phyloP scores from a whole-genome alignment of 306 rosid genomes.

The Canavalia ensiformis region DNA sequence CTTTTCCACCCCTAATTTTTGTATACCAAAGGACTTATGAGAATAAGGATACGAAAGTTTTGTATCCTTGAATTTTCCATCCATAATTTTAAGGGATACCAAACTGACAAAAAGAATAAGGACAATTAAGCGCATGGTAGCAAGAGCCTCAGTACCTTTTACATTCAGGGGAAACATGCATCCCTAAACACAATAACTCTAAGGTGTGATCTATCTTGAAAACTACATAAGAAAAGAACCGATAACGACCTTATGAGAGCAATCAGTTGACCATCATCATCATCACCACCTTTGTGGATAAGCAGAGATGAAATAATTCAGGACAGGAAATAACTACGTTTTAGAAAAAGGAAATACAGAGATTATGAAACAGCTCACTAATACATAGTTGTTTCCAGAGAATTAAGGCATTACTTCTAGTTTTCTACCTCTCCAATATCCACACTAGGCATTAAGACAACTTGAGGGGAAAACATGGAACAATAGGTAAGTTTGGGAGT shows the following conservation, averaged over 20 bases:
- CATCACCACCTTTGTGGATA: conserved; percentile 30
- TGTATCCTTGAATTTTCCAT: neutral
- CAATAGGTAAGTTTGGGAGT: conserved; percentile 13
- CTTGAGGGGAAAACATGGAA: conserved; percentile 9
- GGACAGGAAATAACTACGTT: neutral
- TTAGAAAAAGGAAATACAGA: neutral
- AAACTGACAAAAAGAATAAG: conserved; percentile 15
- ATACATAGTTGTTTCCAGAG: neutral
- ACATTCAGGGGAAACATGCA: conserved; percentile 41
- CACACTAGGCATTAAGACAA: neutral
- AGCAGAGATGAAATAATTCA: conserved; percentile 26
- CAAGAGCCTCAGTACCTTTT: neutral
- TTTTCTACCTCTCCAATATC: conserved; percentile 2
- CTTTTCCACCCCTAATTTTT: conserved; percentile 10
- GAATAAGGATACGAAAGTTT: too few species aligned
- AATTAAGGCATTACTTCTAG: conserved; percentile 35
- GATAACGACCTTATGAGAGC: conserved; percentile 33
- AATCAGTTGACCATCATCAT: conserved; percentile 40
- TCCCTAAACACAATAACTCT: conserved; percentile 23
- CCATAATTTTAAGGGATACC: conserved; percentile 1
- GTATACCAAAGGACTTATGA: neutral
- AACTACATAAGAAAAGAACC: conserved; percentile 8
- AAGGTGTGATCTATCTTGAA: conserved; percentile 30
- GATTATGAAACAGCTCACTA: neutral
- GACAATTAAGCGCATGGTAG: conserved; percentile 12